Evolutionary conservation across 495 filamentous ascomycete genomes (phyloP), one percentile per base, ranked within the genome.

Genomic region (Zalerion maritima): DNA sequence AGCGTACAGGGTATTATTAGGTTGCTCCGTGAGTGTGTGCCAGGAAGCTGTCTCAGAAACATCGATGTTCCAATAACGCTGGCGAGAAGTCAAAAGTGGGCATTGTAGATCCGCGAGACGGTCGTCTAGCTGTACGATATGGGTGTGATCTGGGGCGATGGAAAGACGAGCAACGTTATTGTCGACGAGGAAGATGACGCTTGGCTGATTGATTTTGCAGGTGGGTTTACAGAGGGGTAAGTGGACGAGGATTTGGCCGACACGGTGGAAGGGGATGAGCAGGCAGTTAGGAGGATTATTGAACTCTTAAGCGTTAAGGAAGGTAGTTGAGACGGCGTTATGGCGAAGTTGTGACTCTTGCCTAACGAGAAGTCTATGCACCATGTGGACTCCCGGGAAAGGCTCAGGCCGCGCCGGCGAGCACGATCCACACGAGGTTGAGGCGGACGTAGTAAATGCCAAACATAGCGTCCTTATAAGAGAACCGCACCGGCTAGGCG

Each of bases 101-200:
- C 32, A 15, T 19, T 19, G 22, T 44, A 50, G 28, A 40, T 46
- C 29, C 27, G 26, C 20, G 31, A 48, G 25, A 38, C 35, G 9
- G 31, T 52, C 29, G 17, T 36, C 6, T 22, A 37, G 20, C 24
- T 52, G 18, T 45, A 52, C 42, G 40, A 37, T 24, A 41, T 34
- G 34, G 40, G 31, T 11, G 46, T 52, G 10, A 32, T 46, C 20
- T 52, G 47, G 47, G 47, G 47, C 26, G 45, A 52, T 44, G 47
- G 39, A 31, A 52, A 52, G 37, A 32, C 45, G 22, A 31, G 37
- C 20, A 52, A 52, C 34, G 47, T 49, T 26, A 35, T 52, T 30
- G 32, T 49, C 31, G 36, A 49, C 35, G 31, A 36, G 26, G 29
- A 37, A 19, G 40, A 40, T 31, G 37, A 49, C 36, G 39, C 39